These are phyloP conservation scores for Phoma herbarum DNA, from an alignment of 2,329 filamentous ascomycete species.

Conservation along the genomic window DNA sequence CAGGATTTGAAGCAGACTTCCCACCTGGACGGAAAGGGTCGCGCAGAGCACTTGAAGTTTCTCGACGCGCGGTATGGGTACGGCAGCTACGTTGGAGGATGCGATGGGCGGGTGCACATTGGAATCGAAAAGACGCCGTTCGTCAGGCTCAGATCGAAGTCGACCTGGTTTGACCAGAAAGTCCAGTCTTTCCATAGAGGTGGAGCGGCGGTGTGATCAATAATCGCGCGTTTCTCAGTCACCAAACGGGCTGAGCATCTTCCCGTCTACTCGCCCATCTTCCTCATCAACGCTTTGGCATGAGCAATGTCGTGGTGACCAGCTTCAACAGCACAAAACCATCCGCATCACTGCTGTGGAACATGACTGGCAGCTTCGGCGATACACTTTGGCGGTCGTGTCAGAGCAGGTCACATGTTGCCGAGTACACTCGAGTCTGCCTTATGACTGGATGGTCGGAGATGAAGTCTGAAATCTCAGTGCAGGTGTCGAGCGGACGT, in stretches of 20 bases:
- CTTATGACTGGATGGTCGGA: conserved; percentile 1
- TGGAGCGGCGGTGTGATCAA: conserved; percentile 5
- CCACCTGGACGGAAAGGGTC: conserved; percentile 28
- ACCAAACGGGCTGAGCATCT: not conserved
- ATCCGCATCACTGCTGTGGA: no score
- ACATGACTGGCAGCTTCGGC: no score
- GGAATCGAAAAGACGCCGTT: conserved; percentile 63
- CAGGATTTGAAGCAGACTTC: conserved; percentile 43
- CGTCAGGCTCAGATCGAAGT: conserved; percentile 28
- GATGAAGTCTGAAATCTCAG: not conserved
- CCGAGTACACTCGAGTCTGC: not conserved
- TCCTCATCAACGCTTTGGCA: not conserved
- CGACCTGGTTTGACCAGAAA: conserved; percentile 27
- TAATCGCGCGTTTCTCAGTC: no score
- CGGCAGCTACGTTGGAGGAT: conserved; percentile 58
- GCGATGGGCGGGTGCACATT: conserved; percentile 58
- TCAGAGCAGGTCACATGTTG: not conserved
- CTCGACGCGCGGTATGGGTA: conserved; percentile 55
- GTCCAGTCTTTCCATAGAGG: conserved; percentile 19
- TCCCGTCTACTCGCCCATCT: not conserved
- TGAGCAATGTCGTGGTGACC: no score
- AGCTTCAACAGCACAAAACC: no score
- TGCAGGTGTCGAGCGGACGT: not conserved
- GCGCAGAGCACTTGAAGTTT: conserved; percentile 25
- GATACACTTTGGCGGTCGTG: not conserved